A percentile compares a stretch with the other conserved stretches of the same genome.
Evolutionary conservation across 164 flowering plant species (phyloP).

Genomic region (Stephania cephalantha): DNA sequence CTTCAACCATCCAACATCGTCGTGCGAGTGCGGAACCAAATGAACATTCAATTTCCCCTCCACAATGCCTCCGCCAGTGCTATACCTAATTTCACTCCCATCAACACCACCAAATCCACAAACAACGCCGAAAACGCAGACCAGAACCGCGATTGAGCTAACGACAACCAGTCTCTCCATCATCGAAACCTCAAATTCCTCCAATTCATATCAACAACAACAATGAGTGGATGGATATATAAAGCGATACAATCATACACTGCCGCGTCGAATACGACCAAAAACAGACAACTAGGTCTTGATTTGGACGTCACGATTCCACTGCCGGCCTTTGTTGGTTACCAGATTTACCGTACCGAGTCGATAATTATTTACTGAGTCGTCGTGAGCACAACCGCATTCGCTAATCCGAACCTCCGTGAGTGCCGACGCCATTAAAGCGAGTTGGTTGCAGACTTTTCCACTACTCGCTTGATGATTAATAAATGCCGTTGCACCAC

Average conservation of each 20-base stretch:
- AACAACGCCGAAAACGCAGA: slow-evolving; percentile 8
- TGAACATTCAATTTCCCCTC: slow-evolving; percentile 67
- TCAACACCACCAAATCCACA: slow-evolving; percentile 12
- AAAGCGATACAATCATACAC: not conserved
- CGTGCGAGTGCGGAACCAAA: slow-evolving; percentile 74
- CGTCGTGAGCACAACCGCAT: not conserved
- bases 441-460: not conserved
- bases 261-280: not conserved
- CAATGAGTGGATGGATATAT: not conserved
- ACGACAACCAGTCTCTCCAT: not conserved
- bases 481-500: too few species aligned
- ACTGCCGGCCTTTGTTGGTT: not conserved
- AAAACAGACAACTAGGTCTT: not conserved
- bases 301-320: not conserved
- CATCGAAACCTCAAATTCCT: not conserved
- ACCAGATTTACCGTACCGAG: not conserved
- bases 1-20: slow-evolving; percentile 85
- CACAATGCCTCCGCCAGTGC: slow-evolving; percentile 47
- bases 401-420: not conserved
- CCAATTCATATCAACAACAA: not conserved
- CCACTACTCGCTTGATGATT: too few species aligned
- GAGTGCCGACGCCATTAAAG: not conserved
- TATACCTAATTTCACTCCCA: slow-evolving; percentile 31
- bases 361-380: not conserved
- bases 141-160: not conserved